phyloP scores from a whole-genome alignment of 2,329 filamentous ascomycete genomes.

The Pseudocercospora fuligena region DNA sequence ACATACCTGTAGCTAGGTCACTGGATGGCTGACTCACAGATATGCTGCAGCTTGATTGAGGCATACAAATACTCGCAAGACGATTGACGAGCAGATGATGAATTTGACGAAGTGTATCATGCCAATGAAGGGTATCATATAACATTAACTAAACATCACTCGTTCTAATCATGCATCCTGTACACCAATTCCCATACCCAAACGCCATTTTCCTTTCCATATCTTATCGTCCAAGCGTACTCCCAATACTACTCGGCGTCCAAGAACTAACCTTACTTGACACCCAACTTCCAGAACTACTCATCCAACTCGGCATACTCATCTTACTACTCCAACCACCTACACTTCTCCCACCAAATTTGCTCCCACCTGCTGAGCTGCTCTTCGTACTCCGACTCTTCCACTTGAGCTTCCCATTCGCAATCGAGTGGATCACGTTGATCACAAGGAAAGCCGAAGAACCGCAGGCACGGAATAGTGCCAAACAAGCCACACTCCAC shows the following conservation, averaged over 20 bases:
- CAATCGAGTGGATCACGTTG: slow-evolving; percentile 80
- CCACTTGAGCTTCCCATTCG: slow-evolving; percentile 79
- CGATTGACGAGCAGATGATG: no score
- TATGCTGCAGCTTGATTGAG: no score
- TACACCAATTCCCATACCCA: neutral
- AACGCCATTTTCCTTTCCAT: neutral
- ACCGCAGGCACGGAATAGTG: slow-evolving; percentile 85
- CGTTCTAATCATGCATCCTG: neutral
- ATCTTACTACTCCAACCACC: slow-evolving; percentile 45
- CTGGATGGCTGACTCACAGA: no score
- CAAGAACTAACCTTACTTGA: slow-evolving; percentile 43
- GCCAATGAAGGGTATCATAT: neutral
- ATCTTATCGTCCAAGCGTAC: slow-evolving; percentile 25
- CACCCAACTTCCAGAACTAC: slow-evolving; percentile 43
- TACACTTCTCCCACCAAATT: slow-evolving; percentile 37
- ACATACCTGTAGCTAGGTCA: no score
- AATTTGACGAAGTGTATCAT: no score
- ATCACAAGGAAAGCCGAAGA: slow-evolving; percentile 81
- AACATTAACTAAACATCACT: neutral
- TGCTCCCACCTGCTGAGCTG: slow-evolving; percentile 22
- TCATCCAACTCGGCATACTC: slow-evolving; percentile 43
- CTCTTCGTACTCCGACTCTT: slow-evolving; percentile 30
- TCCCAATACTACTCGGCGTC: slow-evolving; percentile 40
- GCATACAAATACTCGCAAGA: no score
- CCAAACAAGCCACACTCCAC: slow-evolving; percentile 85